A percentile compares a stretch with the other conserved stretches of the same genome.
Evolutionary conservation across 2,329 filamentous ascomycete species (phyloP).

Genomic region (Calonectria henricotiae): DNA sequence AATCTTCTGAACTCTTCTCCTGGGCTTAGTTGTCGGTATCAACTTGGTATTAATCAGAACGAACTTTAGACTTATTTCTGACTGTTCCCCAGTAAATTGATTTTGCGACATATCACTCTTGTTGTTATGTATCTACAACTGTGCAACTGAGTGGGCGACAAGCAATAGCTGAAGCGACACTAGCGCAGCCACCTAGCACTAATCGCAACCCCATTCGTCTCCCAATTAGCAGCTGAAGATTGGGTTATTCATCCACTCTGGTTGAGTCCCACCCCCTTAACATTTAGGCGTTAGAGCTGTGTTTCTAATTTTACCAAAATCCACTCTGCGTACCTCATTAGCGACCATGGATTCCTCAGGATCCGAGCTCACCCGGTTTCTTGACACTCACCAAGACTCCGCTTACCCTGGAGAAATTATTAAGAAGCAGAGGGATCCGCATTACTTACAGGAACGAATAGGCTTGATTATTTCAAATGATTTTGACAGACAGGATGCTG

Average conservation of each 20-base stretch:
- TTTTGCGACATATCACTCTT: too few relatives aligned
- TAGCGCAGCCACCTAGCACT: not conserved
- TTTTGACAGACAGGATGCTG: not conserved
- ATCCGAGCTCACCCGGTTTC: not conserved
- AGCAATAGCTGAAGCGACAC: not conserved
- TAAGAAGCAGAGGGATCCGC: not conserved
- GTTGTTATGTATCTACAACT: too few relatives aligned
- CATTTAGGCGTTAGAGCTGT: not conserved
- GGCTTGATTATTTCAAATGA: not conserved
- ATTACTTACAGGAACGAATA: not conserved
- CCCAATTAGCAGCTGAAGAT: not conserved
- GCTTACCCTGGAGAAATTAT: not conserved
- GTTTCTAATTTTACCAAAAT: not conserved
- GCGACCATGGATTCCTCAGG: not conserved
- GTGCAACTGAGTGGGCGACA: not conserved
- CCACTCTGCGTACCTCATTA: not conserved
- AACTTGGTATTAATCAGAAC: not conserved
- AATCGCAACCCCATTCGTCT: not conserved
- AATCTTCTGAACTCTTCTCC: not conserved
- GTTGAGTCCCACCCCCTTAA: not conserved
- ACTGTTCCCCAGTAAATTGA: not conserved
- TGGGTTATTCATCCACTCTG: not conserved
- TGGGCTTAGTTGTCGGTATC: too few relatives aligned
- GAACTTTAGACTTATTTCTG: not conserved
- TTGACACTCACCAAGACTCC: not conserved